Percentiles rank a stretch among this genome's conserved stretches.
These are phyloP conservation scores for Raphidocelis subcapitata DNA, from an alignment of 139 green algal genomes.

Conservation along the genomic window DNA sequence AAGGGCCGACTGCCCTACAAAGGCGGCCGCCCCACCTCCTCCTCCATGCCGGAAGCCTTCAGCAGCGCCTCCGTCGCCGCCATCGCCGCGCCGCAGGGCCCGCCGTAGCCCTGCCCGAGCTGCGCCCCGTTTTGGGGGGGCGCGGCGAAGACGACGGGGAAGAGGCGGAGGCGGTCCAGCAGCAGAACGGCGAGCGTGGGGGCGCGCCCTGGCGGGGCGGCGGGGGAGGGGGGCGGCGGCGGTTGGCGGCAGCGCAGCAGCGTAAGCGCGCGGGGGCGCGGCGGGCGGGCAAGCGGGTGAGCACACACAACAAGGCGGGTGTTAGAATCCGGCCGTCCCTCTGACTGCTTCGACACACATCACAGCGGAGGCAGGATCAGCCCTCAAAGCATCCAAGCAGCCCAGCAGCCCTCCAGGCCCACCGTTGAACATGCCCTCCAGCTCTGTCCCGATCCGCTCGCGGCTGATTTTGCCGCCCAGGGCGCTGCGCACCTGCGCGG, in stretches of 20 bases:
- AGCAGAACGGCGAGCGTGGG: conserved; percentile 64
- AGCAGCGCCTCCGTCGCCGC: conserved; percentile 17
- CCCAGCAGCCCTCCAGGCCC: not conserved
- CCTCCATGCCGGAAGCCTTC: conserved; percentile 4
- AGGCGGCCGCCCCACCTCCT: conserved; percentile 6
- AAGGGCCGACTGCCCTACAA: no score
- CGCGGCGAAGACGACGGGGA: conserved; percentile 70
- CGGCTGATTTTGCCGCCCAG: conserved; percentile 77
- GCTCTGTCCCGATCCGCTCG: conserved; percentile 80
- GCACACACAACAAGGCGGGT: no score
- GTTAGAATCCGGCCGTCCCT: no score
- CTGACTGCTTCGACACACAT: not conserved
- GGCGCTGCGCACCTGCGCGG: conserved; percentile 58
- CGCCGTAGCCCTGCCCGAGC: conserved; percentile 33
- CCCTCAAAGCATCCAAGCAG: not conserved
- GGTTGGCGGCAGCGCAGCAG: no score
- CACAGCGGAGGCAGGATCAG: not conserved
- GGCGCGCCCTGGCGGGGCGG: conserved; percentile 49
- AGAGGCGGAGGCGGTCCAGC: conserved; percentile 69
- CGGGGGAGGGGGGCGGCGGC: no score
- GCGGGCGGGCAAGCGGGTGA: not conserved
- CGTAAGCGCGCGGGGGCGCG: not conserved
- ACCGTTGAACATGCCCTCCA: conserved; percentile 86
- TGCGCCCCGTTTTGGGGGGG: conserved; percentile 11
- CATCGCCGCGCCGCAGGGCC: conserved; percentile 35